phyloP scores from a whole-genome alignment of 2,329 filamentous ascomycete genomes.

The Trichoderma guizhouense region DNA sequence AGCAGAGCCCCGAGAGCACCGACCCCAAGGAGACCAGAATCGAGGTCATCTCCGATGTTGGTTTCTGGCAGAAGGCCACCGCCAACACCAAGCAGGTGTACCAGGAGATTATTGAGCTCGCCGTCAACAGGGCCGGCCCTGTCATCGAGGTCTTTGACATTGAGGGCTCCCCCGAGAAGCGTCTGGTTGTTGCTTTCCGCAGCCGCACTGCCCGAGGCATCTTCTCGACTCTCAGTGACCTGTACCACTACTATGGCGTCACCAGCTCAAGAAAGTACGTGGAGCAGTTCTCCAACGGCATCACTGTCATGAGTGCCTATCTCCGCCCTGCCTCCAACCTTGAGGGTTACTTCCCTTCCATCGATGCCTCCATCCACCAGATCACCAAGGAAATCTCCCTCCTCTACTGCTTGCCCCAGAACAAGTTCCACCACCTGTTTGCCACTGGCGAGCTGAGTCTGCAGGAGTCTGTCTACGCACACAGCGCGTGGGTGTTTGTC shows the following conservation, averaged over 20 bases:
- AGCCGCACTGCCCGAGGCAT: slow-evolving; percentile 87
- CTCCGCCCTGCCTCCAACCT: slow-evolving; percentile 67
- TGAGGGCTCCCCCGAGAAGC: slow-evolving; percentile 85
- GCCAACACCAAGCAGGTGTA: slow-evolving; percentile 95
- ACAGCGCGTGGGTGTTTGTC: slow-evolving; percentile 96
- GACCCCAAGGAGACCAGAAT: slow-evolving; percentile 78
- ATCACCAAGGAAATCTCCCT: slow-evolving; percentile 98
- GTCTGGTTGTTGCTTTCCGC: slow-evolving; percentile 90
- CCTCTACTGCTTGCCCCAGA: slow-evolving; percentile 95
- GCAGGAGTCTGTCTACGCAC: slow-evolving; percentile 95
- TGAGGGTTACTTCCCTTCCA: slow-evolving; percentile 64
- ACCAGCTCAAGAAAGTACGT: slow-evolving; percentile 97
- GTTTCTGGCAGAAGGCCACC: slow-evolving; percentile 94
- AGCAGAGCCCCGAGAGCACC: slow-evolving; percentile 67
- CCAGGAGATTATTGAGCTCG: slow-evolving; percentile 84
- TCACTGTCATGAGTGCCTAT: slow-evolving; percentile 95
- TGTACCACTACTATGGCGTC: slow-evolving; percentile 98
- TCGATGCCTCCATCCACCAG: slow-evolving; percentile 94
- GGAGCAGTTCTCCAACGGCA: slow-evolving; percentile 97
- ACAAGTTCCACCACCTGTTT: slow-evolving; percentile 90
- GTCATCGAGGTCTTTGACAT: slow-evolving; percentile 99
- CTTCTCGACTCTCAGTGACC: slow-evolving; percentile 90
- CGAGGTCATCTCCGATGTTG: slow-evolving; percentile 86
- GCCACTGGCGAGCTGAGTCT: slow-evolving; percentile 81
- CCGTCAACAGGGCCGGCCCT: slow-evolving; percentile 80